A percentile compares a stretch with the other conserved stretches of the same genome.
These are phyloP conservation scores for Ascosphaera apis DNA, from an alignment of 2,329 filamentous ascomycete genomes.

Conservation along the genomic window DNA sequence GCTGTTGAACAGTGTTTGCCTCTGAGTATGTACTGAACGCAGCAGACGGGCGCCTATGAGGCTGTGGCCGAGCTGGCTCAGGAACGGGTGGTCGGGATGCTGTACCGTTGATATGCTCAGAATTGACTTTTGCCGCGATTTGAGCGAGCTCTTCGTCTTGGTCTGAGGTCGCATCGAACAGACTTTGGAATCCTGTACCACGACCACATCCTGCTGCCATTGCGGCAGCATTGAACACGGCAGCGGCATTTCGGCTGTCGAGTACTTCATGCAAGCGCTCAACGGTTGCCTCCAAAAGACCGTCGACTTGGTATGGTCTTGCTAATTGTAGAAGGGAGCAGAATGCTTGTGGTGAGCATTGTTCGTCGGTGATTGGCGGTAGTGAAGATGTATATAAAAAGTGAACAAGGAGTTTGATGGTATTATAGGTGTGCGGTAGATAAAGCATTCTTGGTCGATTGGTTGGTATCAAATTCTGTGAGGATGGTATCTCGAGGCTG, in stretches of 20 bases:
- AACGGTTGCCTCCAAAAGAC: constrained; percentile 75
- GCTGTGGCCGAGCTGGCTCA: too few relatives aligned
- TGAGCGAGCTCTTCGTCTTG: too few relatives aligned
- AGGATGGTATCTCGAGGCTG: constrained; percentile 29
- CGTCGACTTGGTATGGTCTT: constrained; percentile 79
- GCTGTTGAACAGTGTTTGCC: too few relatives aligned
- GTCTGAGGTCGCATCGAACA: too few relatives aligned
- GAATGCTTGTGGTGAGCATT: constrained; percentile 85
- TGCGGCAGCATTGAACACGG: constrained; percentile 92
- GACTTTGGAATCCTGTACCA: constrained; percentile 39
- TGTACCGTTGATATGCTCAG: too few relatives aligned
- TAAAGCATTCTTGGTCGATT: constrained; percentile 70
- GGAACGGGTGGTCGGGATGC: too few relatives aligned
- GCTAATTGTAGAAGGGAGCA: constrained; percentile 88
- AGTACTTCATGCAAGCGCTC: constrained; percentile 73
- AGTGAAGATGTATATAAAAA: constrained; percentile 85
- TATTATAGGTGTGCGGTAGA: constrained; percentile 75
- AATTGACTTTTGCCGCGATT: too few relatives aligned
- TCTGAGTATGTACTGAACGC: too few relatives aligned
- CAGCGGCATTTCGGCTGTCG: constrained; percentile 82
- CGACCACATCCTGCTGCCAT: constrained; percentile 92
- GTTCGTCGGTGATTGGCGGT: constrained; percentile 47
- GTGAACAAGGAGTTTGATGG: constrained; percentile 71
- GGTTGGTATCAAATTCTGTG: constrained; percentile 28
- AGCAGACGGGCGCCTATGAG: too few relatives aligned